These are phyloP conservation scores for Penicillium diatomitis DNA, from an alignment of 495 filamentous ascomycete species.

Conservation along the genomic window DNA sequence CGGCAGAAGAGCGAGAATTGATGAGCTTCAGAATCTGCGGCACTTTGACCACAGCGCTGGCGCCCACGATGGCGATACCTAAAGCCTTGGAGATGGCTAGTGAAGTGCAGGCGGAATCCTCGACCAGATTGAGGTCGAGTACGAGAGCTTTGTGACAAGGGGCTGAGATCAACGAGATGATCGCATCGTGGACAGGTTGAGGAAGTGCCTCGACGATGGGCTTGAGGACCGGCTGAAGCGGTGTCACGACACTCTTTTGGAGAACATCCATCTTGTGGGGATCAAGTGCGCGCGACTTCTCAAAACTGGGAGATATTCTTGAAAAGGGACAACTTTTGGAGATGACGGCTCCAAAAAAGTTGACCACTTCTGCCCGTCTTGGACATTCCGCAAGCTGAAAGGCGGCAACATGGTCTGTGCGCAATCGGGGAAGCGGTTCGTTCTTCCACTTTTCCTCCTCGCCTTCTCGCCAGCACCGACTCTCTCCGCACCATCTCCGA, in stretches of 20 bases:
- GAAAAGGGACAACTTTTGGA: too few species aligned
- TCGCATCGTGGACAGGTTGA: conserved; percentile 61
- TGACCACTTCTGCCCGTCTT: not conserved
- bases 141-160: conserved; percentile 76
- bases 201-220: conserved; percentile 77
- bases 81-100: conserved; percentile 85
- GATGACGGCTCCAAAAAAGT: too few species aligned
- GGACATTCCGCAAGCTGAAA: conserved; percentile 15
- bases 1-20: conserved; percentile 64
- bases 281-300: not conserved
- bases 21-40: conserved; percentile 91
- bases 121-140: conserved; percentile 64
- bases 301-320: too few species aligned
- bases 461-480: conserved; percentile 1
- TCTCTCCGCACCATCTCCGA: not conserved
- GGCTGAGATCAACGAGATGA: conserved; percentile 69
- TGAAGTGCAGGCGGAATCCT: conserved; percentile 65
- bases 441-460: conserved; percentile 17
- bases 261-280: conserved; percentile 27
- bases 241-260: conserved; percentile 46
- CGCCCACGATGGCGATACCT: conserved; percentile 83
- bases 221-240: conserved; percentile 57
- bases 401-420: conserved; percentile 29
- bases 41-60: conserved; percentile 85
- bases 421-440: conserved; percentile 24